phyloP scores from a whole-genome alignment of 345 rosid genomes.

The Murraya paniculata region DNA sequence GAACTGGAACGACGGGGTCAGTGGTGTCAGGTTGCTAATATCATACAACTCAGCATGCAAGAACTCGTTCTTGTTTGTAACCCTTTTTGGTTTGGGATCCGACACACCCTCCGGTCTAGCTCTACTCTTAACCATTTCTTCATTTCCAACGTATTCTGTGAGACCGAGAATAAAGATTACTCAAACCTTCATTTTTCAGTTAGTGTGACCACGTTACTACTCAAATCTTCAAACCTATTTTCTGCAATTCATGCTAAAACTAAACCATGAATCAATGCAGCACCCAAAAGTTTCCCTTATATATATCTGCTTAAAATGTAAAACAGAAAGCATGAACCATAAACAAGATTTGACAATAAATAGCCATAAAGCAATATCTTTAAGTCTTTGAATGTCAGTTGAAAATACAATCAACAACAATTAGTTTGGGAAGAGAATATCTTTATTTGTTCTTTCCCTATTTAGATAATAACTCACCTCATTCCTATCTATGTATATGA shows the following conservation, averaged over 20 bases:
- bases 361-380: not conserved
- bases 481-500: not conserved
- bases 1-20: slow-evolving; percentile 45
- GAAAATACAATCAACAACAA: slow-evolving; percentile 1
- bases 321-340: not conserved
- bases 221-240: not conserved
- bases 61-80: slow-evolving; percentile 23
- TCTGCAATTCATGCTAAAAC: not conserved
- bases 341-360: not conserved
- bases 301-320: not conserved
- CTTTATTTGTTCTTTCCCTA: not conserved
- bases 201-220: not conserved
- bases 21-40: slow-evolving; percentile 32
- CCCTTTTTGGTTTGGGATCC: slow-evolving; percentile 24
- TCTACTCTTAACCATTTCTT: slow-evolving; percentile 30
- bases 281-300: not conserved
- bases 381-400: slow-evolving; percentile 3
- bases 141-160: slow-evolving; percentile 35
- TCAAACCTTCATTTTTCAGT: not conserved
- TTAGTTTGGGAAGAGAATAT: not conserved
- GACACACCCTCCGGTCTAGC: slow-evolving; percentile 15
- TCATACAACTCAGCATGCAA: slow-evolving; percentile 26
- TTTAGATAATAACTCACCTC: not conserved
- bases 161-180: slow-evolving; percentile 11
- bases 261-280: not conserved